phyloP scores from a whole-genome alignment of 148 eudicot species.

The Dianthus caryophyllus region DNA sequence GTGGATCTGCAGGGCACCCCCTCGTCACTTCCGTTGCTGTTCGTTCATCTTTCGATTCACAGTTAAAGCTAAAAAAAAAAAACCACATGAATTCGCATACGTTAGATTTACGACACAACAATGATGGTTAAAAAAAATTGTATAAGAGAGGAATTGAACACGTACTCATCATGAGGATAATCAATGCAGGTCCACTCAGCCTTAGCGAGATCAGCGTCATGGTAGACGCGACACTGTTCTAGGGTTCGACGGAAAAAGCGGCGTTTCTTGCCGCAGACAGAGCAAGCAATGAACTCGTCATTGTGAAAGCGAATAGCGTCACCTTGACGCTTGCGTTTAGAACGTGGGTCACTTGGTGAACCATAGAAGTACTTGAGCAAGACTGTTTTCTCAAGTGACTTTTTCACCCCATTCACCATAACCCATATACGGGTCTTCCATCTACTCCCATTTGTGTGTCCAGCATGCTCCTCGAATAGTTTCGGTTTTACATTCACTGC shows the following conservation, averaged over 20 bases:
- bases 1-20: constrained; percentile 17
- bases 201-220: constrained; percentile 12
- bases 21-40: background rate
- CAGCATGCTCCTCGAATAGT: constrained; percentile 27
- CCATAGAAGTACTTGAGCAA: constrained; percentile 24
- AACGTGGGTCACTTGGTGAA: constrained; percentile 8
- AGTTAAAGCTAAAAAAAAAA: constrained; percentile 7
- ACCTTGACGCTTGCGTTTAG: background rate
- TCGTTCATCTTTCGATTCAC: constrained; percentile 21
- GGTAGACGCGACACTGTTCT: constrained; percentile 13
- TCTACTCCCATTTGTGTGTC: background rate
- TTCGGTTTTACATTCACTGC: constrained; percentile 15
- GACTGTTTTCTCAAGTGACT: constrained; percentile 1
- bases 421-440: constrained; percentile 27
- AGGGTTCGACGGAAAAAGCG: constrained; percentile 9
- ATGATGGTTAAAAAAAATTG: background rate
- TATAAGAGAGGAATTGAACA: too few relatives aligned
- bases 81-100: background rate
- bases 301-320: constrained; percentile 2
- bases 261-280: constrained; percentile 18
- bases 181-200: constrained; percentile 23
- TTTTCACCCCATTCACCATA: background rate
- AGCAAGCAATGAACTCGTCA: constrained; percentile 23
- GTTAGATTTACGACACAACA: background rate
- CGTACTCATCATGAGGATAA: constrained; percentile 7